phyloP scores from a whole-genome alignment of 306 rosid genomes.

The Cicer pinnatifidum region DNA sequence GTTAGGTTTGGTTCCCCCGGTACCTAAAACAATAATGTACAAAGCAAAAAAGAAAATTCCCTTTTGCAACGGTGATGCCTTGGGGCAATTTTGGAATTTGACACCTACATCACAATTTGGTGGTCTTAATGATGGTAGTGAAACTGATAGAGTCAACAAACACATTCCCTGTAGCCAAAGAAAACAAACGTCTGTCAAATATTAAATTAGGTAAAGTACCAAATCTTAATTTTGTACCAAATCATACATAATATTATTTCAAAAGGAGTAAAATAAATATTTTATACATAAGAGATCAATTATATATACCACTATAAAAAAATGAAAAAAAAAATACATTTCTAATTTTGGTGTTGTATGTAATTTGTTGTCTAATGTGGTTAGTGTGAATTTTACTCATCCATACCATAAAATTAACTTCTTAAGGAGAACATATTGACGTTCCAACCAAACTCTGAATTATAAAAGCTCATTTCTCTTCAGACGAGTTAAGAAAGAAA shows the following conservation, averaged over 20 bases:
- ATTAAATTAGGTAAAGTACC: not conserved
- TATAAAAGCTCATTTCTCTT: no score
- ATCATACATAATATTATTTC: not conserved
- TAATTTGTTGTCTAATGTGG: not conserved
- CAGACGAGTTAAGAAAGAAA: no score
- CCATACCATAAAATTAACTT: no score
- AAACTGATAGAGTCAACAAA: slow-evolving; percentile 67
- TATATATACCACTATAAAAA: not conserved
- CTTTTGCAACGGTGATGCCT: slow-evolving; percentile 62
- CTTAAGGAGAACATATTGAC: no score
- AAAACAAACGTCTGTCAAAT: not conserved
- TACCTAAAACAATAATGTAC: slow-evolving; percentile 70
- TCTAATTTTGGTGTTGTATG: no score
- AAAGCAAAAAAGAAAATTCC: slow-evolving; percentile 68
- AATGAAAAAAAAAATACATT: no score
- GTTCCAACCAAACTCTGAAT: no score
- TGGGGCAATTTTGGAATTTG: slow-evolving; percentile 43
- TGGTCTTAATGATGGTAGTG: slow-evolving; percentile 67
- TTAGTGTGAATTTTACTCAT: no score
- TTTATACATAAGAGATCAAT: not conserved
- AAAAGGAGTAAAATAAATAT: slow-evolving; percentile 1
- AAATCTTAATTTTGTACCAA: not conserved
- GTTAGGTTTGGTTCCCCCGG: slow-evolving; percentile 90
- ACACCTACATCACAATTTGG: slow-evolving; percentile 56
- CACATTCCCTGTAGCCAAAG: slow-evolving; percentile 61